These are phyloP conservation scores for Hansenula lynferdii DNA, from an alignment of 1,139 yeast species.

Conservation along the genomic window DNA sequence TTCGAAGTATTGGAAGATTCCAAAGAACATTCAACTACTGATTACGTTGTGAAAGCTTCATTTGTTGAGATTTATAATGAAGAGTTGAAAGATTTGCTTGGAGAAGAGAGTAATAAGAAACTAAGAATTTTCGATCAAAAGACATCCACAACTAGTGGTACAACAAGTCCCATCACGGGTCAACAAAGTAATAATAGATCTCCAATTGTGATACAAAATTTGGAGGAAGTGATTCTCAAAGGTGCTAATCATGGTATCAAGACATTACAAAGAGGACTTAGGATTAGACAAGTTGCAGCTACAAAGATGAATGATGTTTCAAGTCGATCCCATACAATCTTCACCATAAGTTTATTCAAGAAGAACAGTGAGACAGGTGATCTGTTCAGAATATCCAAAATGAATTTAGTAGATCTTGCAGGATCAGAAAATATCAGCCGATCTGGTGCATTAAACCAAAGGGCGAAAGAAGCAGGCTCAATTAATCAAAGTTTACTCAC, in stretches of 20 bases:
- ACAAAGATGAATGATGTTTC: conserved; percentile 68
- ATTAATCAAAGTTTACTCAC: conserved; percentile 63
- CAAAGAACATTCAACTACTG: conserved; percentile 27
- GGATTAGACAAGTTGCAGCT: conserved; percentile 57
- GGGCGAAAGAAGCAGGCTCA: conserved; percentile 67
- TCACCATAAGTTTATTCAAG: conserved; percentile 54
- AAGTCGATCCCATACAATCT: conserved; percentile 70
- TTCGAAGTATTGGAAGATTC: conserved; percentile 38
- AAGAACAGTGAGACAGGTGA: conserved; percentile 32
- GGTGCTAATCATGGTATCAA: conserved; percentile 50
- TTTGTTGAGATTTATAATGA: conserved; percentile 74
- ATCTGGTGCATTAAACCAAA: conserved; percentile 52
- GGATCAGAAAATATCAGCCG: conserved; percentile 68
- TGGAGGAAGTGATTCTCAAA: conserved; percentile 50
- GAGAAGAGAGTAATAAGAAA: conserved; percentile 35
- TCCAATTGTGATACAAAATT: conserved; percentile 44
- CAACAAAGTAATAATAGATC: conserved; percentile 8
- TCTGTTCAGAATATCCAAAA: conserved; percentile 52
- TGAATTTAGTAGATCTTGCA: conserved; percentile 75
- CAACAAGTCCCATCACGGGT: conserved; percentile 6
- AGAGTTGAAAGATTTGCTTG: conserved; percentile 58
- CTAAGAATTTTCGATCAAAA: conserved; percentile 51
- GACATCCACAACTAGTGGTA: conserved; percentile 4
- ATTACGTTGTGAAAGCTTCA: conserved; percentile 60
- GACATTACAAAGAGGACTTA: conserved; percentile 49